Conservation (phyloP, 2,329 filamentous ascomycete genomes). For the Ophiostoma pallidulum region DNA sequence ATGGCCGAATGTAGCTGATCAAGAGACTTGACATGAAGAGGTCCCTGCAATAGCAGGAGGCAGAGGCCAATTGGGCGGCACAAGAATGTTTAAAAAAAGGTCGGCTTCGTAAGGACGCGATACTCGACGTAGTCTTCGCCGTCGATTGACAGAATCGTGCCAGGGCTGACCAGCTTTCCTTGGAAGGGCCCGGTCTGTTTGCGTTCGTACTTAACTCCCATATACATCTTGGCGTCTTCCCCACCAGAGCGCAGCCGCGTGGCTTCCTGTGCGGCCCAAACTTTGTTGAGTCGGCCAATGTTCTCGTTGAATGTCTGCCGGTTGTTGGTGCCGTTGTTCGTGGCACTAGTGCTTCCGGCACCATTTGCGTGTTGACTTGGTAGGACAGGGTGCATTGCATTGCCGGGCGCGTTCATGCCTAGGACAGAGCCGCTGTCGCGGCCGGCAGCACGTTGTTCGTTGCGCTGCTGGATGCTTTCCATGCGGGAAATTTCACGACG, state of each 20-base stretch:
- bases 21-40: too few relatives aligned
- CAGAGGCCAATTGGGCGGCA: neutral
- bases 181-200: slow-evolving; percentile 51
- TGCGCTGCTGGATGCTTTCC: slow-evolving; percentile 41
- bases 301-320: slow-evolving; percentile 35
- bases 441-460: slow-evolving; percentile 37
- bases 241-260: slow-evolving; percentile 32
- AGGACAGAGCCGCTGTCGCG: slow-evolving; percentile 26
- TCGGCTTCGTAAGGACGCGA: slow-evolving; percentile 53
- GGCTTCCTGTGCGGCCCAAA: slow-evolving; percentile 47
- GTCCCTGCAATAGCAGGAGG: too few relatives aligned
- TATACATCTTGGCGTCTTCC: slow-evolving; percentile 48
- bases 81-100: slow-evolving; percentile 39
- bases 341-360: neutral
- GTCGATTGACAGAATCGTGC: slow-evolving; percentile 53
- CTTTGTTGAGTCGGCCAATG: slow-evolving; percentile 42
- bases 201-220: slow-evolving; percentile 53
- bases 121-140: slow-evolving; percentile 61
- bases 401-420: neutral
- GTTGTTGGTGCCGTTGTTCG: slow-evolving; percentile 10
- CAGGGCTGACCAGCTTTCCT: slow-evolving; percentile 54
- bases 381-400: neutral
- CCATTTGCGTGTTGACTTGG: slow-evolving; percentile 5
- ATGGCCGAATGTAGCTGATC: too few relatives aligned
- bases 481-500: slow-evolving; percentile 42